These are phyloP conservation scores for Colletotrichum lentis DNA, from an alignment of 2,329 filamentous ascomycete genomes.

Conservation along the genomic window DNA sequence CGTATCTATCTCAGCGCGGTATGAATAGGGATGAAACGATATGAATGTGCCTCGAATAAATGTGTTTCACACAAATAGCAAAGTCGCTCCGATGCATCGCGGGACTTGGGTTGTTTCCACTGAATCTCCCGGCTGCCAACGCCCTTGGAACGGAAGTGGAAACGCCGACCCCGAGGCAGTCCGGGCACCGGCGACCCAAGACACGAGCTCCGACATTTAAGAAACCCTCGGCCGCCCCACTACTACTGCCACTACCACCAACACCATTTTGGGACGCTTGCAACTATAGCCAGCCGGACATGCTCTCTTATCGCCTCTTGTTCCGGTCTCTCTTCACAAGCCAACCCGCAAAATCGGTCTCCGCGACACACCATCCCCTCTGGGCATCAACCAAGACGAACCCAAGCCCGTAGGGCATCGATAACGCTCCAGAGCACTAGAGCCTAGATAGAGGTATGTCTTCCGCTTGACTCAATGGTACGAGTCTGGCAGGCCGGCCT, in stretches of 20 bases:
- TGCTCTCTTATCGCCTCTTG: not conserved
- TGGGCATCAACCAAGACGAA: slow-evolving; percentile 10
- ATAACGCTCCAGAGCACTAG: not conserved
- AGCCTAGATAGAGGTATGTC: not conserved
- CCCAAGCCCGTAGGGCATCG: too few relatives aligned
- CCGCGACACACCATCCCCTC: not conserved
- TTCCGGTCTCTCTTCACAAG: not conserved
- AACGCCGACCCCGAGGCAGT: slow-evolving; percentile 18
- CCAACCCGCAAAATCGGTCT: not conserved
- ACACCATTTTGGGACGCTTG: not conserved
- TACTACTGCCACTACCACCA: too few relatives aligned
- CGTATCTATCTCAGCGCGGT: too few relatives aligned
- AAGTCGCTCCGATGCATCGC: too few relatives aligned
- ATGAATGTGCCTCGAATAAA: too few relatives aligned
- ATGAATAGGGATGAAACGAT: too few relatives aligned
- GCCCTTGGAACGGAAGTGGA: not conserved
- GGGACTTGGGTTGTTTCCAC: too few relatives aligned
- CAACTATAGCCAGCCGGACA: slow-evolving; percentile 1
- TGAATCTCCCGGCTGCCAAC: not conserved
- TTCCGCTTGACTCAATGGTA: too few relatives aligned
- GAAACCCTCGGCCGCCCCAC: not conserved
- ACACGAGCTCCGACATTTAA: slow-evolving; percentile 31
- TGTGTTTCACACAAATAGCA: too few relatives aligned
- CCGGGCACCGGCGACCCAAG: slow-evolving; percentile 15
- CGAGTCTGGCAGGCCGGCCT: too few relatives aligned